A percentile compares a stretch with the other conserved stretches of the same genome.
Conservation (phyloP, 768 basidiomycete species). For the Tylopilus rubrobrunneus region DNA sequence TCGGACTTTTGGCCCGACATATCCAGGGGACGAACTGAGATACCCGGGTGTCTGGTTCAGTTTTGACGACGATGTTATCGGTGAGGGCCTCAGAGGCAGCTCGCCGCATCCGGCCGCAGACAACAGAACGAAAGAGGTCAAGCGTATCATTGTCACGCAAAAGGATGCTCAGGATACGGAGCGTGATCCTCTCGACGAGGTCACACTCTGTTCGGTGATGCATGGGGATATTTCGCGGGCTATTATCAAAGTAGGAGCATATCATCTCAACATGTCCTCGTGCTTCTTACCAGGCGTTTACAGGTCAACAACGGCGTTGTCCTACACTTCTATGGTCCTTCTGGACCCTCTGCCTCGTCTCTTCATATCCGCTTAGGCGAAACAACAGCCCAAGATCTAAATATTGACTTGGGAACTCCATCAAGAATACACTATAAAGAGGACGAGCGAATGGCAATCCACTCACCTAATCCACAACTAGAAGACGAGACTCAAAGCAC, state of each 20-base stretch:
- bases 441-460: constrained; percentile 84
- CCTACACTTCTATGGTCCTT: constrained; percentile 61
- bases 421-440: constrained; percentile 80
- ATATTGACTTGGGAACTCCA: constrained; percentile 75
- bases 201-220: constrained; percentile 62
- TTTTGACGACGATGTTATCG: constrained; percentile 70
- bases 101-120: constrained; percentile 37
- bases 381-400: constrained; percentile 81
- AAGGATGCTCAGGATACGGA: constrained; percentile 53
- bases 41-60: constrained; percentile 85
- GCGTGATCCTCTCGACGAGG: constrained; percentile 72
- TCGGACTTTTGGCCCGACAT: constrained; percentile 79
- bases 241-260: constrained; percentile 54
- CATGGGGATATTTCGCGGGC: constrained; percentile 65
- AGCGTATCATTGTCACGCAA: constrained; percentile 69
- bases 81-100: constrained; percentile 50
- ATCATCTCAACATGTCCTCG: neutral
- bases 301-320: constrained; percentile 74
- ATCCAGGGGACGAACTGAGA: constrained; percentile 68
- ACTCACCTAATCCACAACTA: constrained; percentile 44
- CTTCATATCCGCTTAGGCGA: constrained; percentile 63
- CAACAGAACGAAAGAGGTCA: constrained; percentile 72
- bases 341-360: constrained; percentile 34
- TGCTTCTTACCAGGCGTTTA: neutral
- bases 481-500: constrained; percentile 48